Base-by-base conservation (phyloP, 1,284 basidiomycete genomes). In the Melampsora larici-populina region DNA sequence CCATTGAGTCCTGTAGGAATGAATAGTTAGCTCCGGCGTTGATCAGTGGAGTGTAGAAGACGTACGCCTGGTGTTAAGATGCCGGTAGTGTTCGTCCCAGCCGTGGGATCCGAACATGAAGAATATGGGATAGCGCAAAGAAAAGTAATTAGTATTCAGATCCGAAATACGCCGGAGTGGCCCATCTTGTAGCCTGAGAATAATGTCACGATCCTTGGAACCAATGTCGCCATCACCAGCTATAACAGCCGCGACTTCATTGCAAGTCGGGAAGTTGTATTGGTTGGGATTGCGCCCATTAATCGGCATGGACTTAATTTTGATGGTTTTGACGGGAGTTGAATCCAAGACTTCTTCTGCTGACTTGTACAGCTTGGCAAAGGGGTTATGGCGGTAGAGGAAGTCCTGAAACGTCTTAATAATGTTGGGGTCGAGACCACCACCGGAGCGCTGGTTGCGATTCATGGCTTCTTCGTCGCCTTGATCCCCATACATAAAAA, bases 351-450 rank as follows among this genome's bases (percentile, higher is more conserved):
- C n/a, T n/a, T n/a, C n/a, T n/a, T n/a, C n/a, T n/a, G n/a, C n/a
- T n/a, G n/a, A n/a, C n/a, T n/a, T n/a, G n/a, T 36, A 36, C 36
- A 36, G 9, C 36, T 36, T 36, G 9, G 36, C 55, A 63, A 55
- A 71, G 24, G 70, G 58, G 46, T 71, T 71, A 29, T 62, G 18
- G 9, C 13, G 33, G 58, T 71, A 18, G 33, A 71, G 26, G 18
- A 43, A 62, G 13, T 40, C 7, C 46, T 62, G 70, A 21, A 33
- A 71, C 5, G 15, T 9, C 8, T 9, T 5, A n/a, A 71, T 31
- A n/a, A 55, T 70, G 26, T 15, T 17, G 18, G 40, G 18, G 13
- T 48, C 21, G 48, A 48, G 7, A 46, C 11, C 11, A 17, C 17
- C 29, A 2, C 29, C 29, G 7, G 36, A 1, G n/a, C 29, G 24